Conservation (phyloP, 495 filamentous ascomycete species). For the Staphylotrichum longicolle region DNA sequence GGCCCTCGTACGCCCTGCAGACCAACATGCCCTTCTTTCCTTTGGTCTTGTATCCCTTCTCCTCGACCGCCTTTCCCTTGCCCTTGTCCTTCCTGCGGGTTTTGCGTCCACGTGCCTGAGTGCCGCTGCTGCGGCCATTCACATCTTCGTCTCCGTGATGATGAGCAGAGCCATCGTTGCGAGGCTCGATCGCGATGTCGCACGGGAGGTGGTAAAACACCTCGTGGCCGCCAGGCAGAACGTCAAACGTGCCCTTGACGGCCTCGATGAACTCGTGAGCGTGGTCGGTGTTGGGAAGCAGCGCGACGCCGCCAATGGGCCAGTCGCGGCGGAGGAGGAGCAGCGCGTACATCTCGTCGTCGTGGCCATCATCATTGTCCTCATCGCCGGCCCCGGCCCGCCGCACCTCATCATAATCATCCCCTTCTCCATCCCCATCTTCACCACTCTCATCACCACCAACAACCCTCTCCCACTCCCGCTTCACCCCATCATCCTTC, state of each 20-base stretch:
- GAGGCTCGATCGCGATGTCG: not conserved
- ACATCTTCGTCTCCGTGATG: no score
- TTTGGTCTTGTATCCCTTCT: not conserved
- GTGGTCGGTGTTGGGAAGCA: not conserved
- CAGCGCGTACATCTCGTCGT: not conserved
- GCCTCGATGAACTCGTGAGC: not conserved
- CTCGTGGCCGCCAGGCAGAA: conserved; percentile 1
- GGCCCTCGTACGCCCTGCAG: conserved; percentile 12
- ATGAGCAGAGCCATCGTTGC: no score
- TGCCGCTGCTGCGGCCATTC: no score
- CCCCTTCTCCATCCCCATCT: no score
- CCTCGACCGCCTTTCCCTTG: not conserved
- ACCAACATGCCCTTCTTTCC: not conserved
- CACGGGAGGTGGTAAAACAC: conserved; percentile 5
- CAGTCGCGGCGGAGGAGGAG: conserved; percentile 2
- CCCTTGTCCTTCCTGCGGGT: not conserved
- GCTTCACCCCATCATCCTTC: no score
- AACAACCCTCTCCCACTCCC: no score
- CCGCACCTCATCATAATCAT: not conserved
- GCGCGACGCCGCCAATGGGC: conserved; percentile 10
- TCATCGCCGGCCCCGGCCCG: not conserved
- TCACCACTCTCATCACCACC: no score
- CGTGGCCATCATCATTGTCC: no score
- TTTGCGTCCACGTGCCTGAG: no score
- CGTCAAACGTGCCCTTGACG: not conserved